Evolutionary conservation across 768 basidiomycete species (phyloP).

Genomic region (Pleurotus salmoneostramineus): DNA sequence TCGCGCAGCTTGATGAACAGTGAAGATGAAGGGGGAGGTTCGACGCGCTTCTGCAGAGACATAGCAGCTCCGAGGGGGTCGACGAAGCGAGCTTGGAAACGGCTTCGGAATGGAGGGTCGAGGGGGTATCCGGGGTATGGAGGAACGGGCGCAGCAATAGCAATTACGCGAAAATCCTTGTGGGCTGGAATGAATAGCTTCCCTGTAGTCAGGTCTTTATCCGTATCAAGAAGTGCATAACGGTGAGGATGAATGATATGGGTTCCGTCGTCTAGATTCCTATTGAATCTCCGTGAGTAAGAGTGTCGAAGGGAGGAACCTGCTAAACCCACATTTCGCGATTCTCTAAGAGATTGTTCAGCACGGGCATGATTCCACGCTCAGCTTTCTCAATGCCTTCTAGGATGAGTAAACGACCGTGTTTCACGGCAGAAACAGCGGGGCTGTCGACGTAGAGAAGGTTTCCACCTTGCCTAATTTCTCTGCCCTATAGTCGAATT

Average conservation of each 20-base stretch:
- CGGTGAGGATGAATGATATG: slow-evolving; percentile 66
- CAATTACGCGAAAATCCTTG: slow-evolving; percentile 64
- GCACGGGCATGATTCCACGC: slow-evolving; percentile 68
- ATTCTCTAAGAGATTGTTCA: slow-evolving; percentile 69
- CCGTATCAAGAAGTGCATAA: slow-evolving; percentile 42
- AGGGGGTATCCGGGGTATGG: slow-evolving; percentile 65
- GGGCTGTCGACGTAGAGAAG: slow-evolving; percentile 67
- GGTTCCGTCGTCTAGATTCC: slow-evolving; percentile 68
- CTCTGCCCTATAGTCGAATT: no score
- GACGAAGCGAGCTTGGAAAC: slow-evolving; percentile 65
- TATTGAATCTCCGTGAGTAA: slow-evolving; percentile 15
- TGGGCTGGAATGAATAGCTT: slow-evolving; percentile 61
- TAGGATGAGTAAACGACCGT: slow-evolving; percentile 59
- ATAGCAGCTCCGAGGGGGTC: slow-evolving; percentile 55
- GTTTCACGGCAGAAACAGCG: slow-evolving; percentile 61
- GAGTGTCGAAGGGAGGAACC: neutral
- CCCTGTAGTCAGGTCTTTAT: slow-evolving; percentile 21
- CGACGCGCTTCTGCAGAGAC: slow-evolving; percentile 26
- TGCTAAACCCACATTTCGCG: slow-evolving; percentile 51
- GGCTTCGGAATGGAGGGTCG: slow-evolving; percentile 65
- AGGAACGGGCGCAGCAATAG: slow-evolving; percentile 66
- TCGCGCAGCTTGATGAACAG: slow-evolving; percentile 46
- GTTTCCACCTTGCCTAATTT: slow-evolving; percentile 58
- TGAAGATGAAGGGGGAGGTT: slow-evolving; percentile 9
- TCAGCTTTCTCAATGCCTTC: slow-evolving; percentile 74